phyloP scores from a whole-genome alignment of 2,329 filamentous ascomycete species.

The Drechslerella dactyloides region DNA sequence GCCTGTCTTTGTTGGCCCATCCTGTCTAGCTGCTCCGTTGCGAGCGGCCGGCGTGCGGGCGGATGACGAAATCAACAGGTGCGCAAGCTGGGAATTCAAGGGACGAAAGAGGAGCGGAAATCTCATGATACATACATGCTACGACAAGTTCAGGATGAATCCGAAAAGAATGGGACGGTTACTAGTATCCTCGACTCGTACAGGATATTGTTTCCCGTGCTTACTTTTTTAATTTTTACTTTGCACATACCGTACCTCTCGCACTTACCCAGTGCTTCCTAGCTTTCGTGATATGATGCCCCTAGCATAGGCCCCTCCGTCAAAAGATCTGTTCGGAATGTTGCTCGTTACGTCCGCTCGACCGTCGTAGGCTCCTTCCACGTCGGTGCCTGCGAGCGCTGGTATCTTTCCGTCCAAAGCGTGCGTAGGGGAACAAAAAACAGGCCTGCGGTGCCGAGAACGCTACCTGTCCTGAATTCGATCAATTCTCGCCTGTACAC shows the following conservation, averaged over 20 bases:
- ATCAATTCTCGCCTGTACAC: background rate
- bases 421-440: slow-evolving; percentile 15
- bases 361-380: background rate
- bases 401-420: background rate
- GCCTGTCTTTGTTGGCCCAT: slow-evolving; percentile 1
- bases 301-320: background rate
- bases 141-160: no score
- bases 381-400: no score
- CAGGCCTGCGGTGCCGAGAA: slow-evolving; percentile 1
- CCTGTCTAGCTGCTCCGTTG: slow-evolving; percentile 1
- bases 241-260: no score
- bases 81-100: background rate
- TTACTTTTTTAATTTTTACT: no score
- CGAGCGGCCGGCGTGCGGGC: slow-evolving; percentile 7
- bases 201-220: no score
- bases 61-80: slow-evolving; percentile 50
- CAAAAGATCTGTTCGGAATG: background rate
- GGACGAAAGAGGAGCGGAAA: slow-evolving; percentile 8
- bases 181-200: slow-evolving; percentile 12
- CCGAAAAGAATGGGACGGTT: slow-evolving; percentile 6
- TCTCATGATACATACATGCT: slow-evolving; percentile 37
- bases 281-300: no score
- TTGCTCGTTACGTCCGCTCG: background rate
- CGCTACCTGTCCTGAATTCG: background rate
- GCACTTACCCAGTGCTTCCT: no score